These are phyloP conservation scores for Thraustotheca clavata DNA, from an alignment of 352 stramenopile species.

Conservation along the genomic window DNA sequence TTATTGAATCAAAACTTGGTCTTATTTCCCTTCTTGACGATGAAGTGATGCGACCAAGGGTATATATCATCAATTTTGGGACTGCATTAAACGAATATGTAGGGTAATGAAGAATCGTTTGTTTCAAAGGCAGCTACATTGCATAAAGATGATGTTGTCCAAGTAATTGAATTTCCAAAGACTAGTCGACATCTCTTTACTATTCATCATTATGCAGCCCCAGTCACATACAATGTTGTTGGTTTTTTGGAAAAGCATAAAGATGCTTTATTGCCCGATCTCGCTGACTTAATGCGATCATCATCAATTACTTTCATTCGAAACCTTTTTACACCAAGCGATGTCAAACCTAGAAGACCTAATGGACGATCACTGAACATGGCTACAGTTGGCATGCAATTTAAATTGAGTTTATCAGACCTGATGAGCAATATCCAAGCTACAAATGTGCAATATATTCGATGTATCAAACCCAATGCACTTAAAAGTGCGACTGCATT, in stretches of 20 bases:
- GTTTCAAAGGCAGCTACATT: conserved; percentile 68
- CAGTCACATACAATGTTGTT: conserved; percentile 87
- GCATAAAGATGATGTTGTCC: conserved; percentile 71
- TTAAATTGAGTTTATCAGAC: conserved; percentile 86
- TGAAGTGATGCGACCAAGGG: no score
- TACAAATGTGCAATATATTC: conserved; percentile 96
- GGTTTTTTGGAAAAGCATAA: conserved; percentile 96
- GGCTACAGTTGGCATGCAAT: conserved; percentile 66
- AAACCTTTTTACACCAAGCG: conserved; percentile 7
- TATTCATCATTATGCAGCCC: conserved; percentile 91
- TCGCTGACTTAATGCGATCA: conserved; percentile 76
- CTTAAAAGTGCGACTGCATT: conserved; percentile 84
- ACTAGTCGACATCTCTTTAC: conserved; percentile 82
- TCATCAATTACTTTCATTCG: conserved; percentile 54
- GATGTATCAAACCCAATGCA: conserved; percentile 99
- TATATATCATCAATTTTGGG: conserved; percentile 29
- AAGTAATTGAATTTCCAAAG: conserved; percentile 72
- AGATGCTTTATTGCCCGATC: conserved; percentile 88
- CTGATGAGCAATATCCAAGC: conserved; percentile 91
- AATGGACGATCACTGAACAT: conserved; percentile 42
- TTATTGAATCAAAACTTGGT: conserved; percentile 72
- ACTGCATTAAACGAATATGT: no score
- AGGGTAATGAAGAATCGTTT: conserved; percentile 77
- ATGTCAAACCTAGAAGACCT: no score
- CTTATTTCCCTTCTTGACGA: conserved; percentile 77